These are phyloP conservation scores for Annulohypoxylon nitens DNA, from an alignment of 495 filamentous ascomycete genomes.

Conservation along the genomic window DNA sequence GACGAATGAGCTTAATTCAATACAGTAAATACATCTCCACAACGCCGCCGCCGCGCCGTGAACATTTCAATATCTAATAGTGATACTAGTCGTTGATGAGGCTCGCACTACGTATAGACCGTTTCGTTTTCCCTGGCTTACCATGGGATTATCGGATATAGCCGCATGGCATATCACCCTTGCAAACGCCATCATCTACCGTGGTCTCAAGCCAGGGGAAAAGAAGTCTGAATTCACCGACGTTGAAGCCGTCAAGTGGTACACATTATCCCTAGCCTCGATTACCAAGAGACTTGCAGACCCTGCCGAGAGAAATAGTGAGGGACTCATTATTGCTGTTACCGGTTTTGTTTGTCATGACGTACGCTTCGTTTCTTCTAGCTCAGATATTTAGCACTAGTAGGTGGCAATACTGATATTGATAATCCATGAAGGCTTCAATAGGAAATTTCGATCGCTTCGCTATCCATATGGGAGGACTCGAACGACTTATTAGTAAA, in stretches of 20 bases:
- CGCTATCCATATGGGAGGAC: conserved; percentile 41
- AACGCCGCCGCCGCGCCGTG: neutral
- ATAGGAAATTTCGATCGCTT: conserved; percentile 46
- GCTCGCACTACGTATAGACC: conserved; percentile 37
- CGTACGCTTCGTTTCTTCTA: conserved; percentile 22
- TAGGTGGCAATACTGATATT: conserved; percentile 6
- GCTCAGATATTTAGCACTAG: neutral
- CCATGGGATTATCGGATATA: conserved; percentile 43
- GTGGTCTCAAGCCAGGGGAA: neutral
- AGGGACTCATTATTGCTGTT: conserved; percentile 46
- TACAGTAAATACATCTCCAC: conserved; percentile 28
- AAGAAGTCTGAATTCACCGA: conserved; percentile 29
- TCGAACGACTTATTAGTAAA: conserved; percentile 43
- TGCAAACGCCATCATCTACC: conserved; percentile 39
- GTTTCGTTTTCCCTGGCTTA: conserved; percentile 45
- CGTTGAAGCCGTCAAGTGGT: conserved; percentile 47
- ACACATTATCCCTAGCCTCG: conserved; percentile 44
- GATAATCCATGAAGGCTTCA: conserved; percentile 29
- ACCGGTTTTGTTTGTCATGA: conserved; percentile 49
- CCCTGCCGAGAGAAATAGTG: conserved; percentile 30
- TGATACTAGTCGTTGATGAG: conserved; percentile 39
- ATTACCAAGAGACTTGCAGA: conserved; percentile 41
- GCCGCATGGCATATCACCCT: conserved; percentile 48
- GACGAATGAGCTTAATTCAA: conserved; percentile 36
- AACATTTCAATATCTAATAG: conserved; percentile 21